Percentiles rank a stretch among this genome's conserved stretches.
These are phyloP conservation scores for Zygosaccharomyces pseudorouxii DNA, from an alignment of 805 yeast species.

Conservation along the genomic window DNA sequence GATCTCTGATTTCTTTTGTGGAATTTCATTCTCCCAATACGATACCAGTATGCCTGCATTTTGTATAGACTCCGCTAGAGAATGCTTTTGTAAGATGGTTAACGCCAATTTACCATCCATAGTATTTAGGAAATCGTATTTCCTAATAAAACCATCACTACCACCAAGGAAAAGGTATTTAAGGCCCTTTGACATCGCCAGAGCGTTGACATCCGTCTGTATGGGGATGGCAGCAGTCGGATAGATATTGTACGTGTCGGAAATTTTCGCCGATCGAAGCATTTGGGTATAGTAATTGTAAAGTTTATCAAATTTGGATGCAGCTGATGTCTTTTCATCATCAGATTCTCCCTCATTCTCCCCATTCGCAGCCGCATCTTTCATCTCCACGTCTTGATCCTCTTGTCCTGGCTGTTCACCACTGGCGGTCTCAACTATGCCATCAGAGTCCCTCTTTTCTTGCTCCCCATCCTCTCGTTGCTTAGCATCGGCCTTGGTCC, in stretches of 20 bases:
- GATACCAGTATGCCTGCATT: constrained; percentile 79
- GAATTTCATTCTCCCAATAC: constrained; percentile 97
- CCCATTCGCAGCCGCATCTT: constrained; percentile 19
- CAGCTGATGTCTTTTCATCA: constrained; percentile 4
- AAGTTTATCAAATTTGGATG: constrained; percentile 21
- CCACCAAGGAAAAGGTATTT: constrained; percentile 93
- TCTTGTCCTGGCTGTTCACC: constrained; percentile 26
- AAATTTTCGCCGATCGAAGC: constrained; percentile 43
- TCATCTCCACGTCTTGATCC: constrained; percentile 19
- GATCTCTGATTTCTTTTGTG: constrained; percentile 46
- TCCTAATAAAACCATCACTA: constrained; percentile 88
- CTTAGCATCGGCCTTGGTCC: constrained; percentile 11
- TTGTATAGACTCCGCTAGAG: constrained; percentile 76
- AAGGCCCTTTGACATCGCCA: constrained; percentile 74
- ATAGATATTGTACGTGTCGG: constrained; percentile 60
- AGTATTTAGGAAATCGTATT: constrained; percentile 80
- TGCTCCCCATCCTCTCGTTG: constrained; percentile 15
- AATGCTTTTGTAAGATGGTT: constrained; percentile 88
- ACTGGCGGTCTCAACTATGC: constrained; percentile 13
- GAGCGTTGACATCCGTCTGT: constrained; percentile 67
- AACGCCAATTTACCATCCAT: constrained; percentile 82
- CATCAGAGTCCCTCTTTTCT: constrained; percentile 19
- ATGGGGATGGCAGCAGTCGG: constrained; percentile 90
- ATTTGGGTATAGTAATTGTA: constrained; percentile 35
- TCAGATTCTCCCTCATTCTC: constrained; percentile 4